These are phyloP conservation scores for Nemania serpens DNA, from an alignment of 2,329 filamentous ascomycete species.

Conservation along the genomic window DNA sequence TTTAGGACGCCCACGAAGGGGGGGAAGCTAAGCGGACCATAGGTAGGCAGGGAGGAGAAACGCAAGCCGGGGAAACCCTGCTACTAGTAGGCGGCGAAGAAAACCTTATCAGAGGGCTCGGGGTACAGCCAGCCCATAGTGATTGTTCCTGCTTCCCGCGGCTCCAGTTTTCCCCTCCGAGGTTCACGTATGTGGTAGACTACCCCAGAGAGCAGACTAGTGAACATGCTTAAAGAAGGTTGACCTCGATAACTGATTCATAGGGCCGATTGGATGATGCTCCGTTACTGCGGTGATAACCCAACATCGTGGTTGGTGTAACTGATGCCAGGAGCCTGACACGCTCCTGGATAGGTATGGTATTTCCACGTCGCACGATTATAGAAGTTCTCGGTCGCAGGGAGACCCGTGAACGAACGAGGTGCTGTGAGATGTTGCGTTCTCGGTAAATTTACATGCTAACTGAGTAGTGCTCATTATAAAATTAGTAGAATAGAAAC, in stretches of 20 bases:
- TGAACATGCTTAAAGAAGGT: neutral
- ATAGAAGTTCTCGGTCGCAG: neutral
- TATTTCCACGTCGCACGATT: neutral
- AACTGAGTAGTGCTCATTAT: neutral
- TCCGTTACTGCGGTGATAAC: neutral
- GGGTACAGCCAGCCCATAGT: neutral
- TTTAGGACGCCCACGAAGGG: neutral
- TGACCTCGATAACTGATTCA: neutral
- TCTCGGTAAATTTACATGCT: neutral
- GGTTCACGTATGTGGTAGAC: neutral
- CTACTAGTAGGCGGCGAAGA: neutral
- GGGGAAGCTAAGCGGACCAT: neutral
- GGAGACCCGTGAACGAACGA: neutral
- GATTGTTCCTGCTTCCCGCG: neutral
- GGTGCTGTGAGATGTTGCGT: neutral
- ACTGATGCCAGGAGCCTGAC: neutral
- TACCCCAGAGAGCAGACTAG: neutral
- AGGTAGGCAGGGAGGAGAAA: neutral
- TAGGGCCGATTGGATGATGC: slow-evolving; percentile 4
- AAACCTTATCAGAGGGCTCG: slow-evolving; percentile 11
- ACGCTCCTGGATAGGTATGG: neutral
- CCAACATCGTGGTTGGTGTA: slow-evolving; percentile 1
- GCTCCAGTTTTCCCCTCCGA: neutral
- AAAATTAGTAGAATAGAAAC: too few relatives aligned
- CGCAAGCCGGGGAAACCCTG: slow-evolving; percentile 1